phyloP scores from a whole-genome alignment of 108 stramenopile genomes.

The Skeletonema tropicum region DNA sequence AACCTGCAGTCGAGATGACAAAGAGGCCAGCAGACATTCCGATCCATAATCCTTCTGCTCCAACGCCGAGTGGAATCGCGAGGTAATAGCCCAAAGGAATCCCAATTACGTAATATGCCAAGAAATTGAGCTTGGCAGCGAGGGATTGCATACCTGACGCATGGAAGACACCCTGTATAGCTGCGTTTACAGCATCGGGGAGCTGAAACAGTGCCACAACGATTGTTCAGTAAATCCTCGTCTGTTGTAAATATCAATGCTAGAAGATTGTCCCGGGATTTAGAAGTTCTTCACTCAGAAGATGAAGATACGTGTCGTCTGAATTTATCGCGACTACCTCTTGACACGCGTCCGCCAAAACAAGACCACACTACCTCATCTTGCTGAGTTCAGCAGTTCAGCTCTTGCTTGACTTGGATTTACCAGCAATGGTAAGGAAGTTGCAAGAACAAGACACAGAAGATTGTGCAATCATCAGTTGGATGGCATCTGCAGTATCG shows the following conservation, averaged over 20 bases:
- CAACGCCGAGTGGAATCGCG: background rate
- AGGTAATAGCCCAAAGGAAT: slow-evolving; percentile 45
- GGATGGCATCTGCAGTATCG: no score
- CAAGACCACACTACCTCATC: no score
- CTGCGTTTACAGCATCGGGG: slow-evolving; percentile 40
- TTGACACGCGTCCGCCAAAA: no score
- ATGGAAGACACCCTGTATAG: slow-evolving; percentile 46
- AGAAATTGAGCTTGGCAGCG: slow-evolving; percentile 44
- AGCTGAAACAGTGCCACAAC: slow-evolving; percentile 45
- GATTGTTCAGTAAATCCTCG: slow-evolving; percentile 24
- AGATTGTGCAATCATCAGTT: no score
- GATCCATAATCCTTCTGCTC: slow-evolving; percentile 24
- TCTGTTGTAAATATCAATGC: slow-evolving; percentile 50
- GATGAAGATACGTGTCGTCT: no score
- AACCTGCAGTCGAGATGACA: slow-evolving; percentile 11
- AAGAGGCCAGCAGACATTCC: slow-evolving; percentile 17
- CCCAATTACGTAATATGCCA: slow-evolving; percentile 50
- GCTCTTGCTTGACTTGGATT: no score
- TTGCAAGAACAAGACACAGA: no score
- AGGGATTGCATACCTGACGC: slow-evolving; percentile 41
- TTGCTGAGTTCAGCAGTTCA: no score
- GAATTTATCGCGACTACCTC: no score
- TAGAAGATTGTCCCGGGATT: no score
- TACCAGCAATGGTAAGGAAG: no score
- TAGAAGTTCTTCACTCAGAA: no score